A percentile compares a stretch with the other conserved stretches of the same genome.
phyloP scores from a whole-genome alignment of 2,329 filamentous ascomycete species.

The Lasiodiplodia sp. region DNA sequence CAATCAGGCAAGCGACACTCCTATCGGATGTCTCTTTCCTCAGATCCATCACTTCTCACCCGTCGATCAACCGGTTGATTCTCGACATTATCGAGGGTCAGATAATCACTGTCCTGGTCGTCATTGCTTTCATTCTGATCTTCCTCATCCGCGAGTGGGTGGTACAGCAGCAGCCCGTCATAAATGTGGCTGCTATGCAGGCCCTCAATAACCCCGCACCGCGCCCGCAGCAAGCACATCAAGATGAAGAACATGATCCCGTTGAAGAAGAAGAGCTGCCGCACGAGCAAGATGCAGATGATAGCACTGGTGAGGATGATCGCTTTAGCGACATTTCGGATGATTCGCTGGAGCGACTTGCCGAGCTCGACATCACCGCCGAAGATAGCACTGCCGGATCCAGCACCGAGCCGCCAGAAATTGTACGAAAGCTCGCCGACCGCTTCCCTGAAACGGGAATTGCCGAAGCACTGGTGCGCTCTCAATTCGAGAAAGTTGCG shows the following conservation, averaged over 20 bases:
- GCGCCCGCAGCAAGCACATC: conserved; percentile 35
- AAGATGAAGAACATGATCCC: conserved; percentile 35
- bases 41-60: conserved; percentile 67
- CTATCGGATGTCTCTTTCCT: conserved; percentile 67
- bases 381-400: neutral
- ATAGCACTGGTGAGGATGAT: conserved; percentile 10
- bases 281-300: conserved; percentile 27
- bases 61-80: conserved; percentile 76
- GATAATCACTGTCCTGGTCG: conserved; percentile 88
- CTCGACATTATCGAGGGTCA: conserved; percentile 90
- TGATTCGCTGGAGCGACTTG: neutral
- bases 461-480: conserved; percentile 4
- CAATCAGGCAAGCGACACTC: conserved; percentile 43
- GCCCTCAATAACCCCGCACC: conserved; percentile 36
- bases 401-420: neutral
- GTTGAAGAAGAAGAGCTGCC: conserved; percentile 33
- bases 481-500: conserved; percentile 4
- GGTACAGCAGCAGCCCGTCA: conserved; percentile 93
- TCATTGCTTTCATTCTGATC: conserved; percentile 93
- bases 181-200: conserved; percentile 70
- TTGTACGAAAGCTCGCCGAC: conserved; percentile 8
- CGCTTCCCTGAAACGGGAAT: conserved; percentile 15
- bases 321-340: conserved; percentile 18
- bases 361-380: neutral
- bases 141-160: conserved; percentile 98